These are phyloP conservation scores for Yarrowia porcina DNA, from an alignment of 805 yeast genomes.

Conservation along the genomic window DNA sequence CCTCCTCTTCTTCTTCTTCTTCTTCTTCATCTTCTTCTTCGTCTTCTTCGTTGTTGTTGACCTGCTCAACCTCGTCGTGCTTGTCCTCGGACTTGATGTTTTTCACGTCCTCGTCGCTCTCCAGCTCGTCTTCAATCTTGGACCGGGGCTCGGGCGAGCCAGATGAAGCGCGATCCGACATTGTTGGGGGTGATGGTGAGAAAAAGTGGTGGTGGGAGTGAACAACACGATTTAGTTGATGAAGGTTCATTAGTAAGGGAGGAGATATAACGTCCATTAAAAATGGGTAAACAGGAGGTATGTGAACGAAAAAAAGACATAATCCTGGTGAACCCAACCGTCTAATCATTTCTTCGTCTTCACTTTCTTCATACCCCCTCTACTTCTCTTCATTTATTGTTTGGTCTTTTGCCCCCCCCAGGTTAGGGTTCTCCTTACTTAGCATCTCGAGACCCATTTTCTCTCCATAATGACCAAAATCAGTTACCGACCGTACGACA, in stretches of 20 bases:
- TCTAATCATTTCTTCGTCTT: no score
- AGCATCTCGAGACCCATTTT: no score
- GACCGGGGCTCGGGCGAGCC: conserved; percentile 5
- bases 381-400: no score
- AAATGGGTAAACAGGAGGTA: no score
- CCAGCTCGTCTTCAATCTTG: background rate
- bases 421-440: no score
- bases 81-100: background rate
- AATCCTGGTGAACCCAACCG: no score
- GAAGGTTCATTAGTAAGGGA: background rate
- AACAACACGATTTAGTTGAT: no score
- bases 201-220: background rate
- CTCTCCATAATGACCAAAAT: no score
- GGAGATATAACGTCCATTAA: no score
- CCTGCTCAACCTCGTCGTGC: background rate
- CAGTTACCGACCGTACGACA: conserved; percentile 31
- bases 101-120: conserved; percentile 1
- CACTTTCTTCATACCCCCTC: no score
- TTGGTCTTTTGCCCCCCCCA: no score
- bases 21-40: conserved; percentile 76
- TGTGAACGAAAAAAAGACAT: no score
- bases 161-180: conserved; percentile 4
- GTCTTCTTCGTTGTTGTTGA: background rate
- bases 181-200: background rate
- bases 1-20: conserved; percentile 75